Percentiles rank a stretch among this genome's conserved stretches.
phyloP scores from a whole-genome alignment of 345 rosid species.

The Eucalyptus curtisii region DNA sequence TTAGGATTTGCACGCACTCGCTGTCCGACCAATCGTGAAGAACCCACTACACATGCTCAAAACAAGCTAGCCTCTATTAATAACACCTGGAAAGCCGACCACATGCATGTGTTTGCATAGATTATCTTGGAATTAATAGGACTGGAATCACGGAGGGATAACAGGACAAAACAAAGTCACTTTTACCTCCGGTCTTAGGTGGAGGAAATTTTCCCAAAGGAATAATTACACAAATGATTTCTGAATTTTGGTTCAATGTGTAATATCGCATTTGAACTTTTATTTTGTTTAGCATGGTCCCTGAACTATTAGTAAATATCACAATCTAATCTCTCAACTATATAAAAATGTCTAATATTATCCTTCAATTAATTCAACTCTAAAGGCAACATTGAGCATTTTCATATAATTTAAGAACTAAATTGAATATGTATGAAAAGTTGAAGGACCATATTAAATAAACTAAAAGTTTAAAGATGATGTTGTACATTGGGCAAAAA shows the following conservation, averaged over 20 bases:
- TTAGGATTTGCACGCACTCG: conserved; percentile 49
- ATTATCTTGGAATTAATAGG: not conserved
- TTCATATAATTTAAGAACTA: not conserved
- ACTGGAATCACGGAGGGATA: not conserved
- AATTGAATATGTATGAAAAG: too few species aligned
- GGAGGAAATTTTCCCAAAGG: not conserved
- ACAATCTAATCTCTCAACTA: too few species aligned
- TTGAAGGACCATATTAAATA: too few species aligned
- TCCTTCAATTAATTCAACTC: too few species aligned
- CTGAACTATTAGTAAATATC: too few species aligned
- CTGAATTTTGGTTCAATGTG: rapidly evolving
- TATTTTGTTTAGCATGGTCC: too few species aligned
- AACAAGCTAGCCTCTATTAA: not conserved
- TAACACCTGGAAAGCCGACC: not conserved
- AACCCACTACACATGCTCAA: conserved; percentile 27
- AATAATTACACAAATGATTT: too few species aligned
- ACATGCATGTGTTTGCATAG: not conserved
- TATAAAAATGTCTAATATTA: not conserved
- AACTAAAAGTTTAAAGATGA: too few species aligned
- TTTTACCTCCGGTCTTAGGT: not conserved
- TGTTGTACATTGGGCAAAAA: too few species aligned
- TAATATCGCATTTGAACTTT: not conserved
- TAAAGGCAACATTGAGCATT: too few species aligned
- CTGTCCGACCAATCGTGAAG: conserved; percentile 68
- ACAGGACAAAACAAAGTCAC: not conserved